A percentile compares a stretch with the other conserved stretches of the same genome.
Conservation (phyloP, 192 early-diverging fungal genomes). For the Glomus cerebriforme region DNA sequence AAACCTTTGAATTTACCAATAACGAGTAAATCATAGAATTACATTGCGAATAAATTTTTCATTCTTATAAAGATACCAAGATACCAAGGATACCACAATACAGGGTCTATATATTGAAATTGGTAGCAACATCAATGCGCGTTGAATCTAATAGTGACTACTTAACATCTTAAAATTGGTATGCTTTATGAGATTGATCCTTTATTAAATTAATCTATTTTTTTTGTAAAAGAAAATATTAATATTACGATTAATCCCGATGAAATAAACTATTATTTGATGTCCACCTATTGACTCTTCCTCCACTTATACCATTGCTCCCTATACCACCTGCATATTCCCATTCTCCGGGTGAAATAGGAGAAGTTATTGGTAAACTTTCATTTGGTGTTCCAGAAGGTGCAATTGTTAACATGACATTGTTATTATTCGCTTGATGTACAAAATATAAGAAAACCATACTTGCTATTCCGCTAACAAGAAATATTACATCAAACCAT, state of each 20-base stretch:
- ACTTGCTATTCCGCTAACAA: constrained; percentile 77
- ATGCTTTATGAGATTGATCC: background rate
- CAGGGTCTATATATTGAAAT: constrained; percentile 12
- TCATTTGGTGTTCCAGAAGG: background rate
- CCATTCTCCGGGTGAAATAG: background rate
- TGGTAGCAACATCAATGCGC: constrained; percentile 3
- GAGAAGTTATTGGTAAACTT: background rate
- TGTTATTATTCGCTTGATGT: constrained; percentile 58
- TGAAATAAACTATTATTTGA: background rate
- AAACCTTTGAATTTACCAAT: background rate
- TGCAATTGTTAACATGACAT: constrained; percentile 11
- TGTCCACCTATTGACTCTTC: background rate
- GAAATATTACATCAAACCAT: constrained; percentile 94
- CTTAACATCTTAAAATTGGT: background rate
- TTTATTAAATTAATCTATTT: background rate
- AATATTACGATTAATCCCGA: no score
- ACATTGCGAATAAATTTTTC: constrained; percentile 1
- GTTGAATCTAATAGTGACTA: background rate
- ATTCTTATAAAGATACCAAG: no score
- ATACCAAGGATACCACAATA: constrained; percentile 25
- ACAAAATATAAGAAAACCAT: constrained; percentile 72
- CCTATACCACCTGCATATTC: background rate
- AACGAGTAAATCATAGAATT: constrained; percentile 15
- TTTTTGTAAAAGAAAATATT: no score
- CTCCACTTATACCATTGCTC: background rate